A percentile compares a stretch with the other conserved stretches of the same genome.
Conservation (phyloP, 768 basidiomycete species). For the Termitomyces sp. region DNA sequence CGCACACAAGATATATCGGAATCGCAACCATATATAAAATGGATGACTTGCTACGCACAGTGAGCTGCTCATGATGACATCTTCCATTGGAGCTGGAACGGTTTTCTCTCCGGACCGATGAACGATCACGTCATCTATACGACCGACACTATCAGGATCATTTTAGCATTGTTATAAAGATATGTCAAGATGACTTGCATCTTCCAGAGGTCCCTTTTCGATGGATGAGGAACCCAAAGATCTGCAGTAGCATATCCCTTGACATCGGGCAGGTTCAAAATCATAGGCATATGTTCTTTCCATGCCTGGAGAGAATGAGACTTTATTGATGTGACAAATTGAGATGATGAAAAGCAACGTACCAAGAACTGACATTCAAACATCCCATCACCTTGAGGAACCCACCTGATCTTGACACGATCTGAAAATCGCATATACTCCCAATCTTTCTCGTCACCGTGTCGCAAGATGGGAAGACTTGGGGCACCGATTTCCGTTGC, state of each 20-base stretch:
- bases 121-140: conserved; percentile 6
- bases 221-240: background rate
- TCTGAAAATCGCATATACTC: background rate
- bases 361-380: background rate
- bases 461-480: background rate
- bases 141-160: no score
- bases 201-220: background rate
- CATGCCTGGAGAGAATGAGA: background rate
- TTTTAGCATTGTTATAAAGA: background rate
- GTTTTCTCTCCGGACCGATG: conserved; percentile 6
- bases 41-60: background rate
- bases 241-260: background rate
- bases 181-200: background rate
- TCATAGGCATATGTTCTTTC: background rate
- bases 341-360: background rate
- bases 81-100: no score
- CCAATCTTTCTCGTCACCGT: conserved; percentile 22
- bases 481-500: conserved; percentile 24
- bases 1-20: no score
- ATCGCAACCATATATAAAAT: background rate
- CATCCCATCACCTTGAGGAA: background rate
- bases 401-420: background rate
- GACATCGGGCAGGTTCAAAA: background rate
- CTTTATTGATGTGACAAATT: no score
- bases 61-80: background rate